A percentile compares a stretch with the other conserved stretches of the same genome.
Evolutionary conservation across 495 filamentous ascomycete genomes (phyloP).

Genomic region (Aspergillus ostianus): DNA sequence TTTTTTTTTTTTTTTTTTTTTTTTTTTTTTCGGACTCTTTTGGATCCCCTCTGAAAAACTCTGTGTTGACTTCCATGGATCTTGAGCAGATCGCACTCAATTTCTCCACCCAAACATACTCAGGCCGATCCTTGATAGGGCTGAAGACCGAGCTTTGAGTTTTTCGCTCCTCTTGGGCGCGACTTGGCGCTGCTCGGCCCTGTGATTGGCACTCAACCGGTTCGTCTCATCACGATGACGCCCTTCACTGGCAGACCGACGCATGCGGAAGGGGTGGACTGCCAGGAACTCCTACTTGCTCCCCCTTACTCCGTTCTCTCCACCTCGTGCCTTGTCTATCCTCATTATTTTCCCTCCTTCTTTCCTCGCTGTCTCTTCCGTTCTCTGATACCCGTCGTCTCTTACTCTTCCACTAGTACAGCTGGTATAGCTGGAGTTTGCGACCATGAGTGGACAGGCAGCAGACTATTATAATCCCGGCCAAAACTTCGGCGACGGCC

Average conservation of each 20-base stretch:
- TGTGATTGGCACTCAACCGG: too few species aligned
- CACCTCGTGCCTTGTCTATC: not conserved
- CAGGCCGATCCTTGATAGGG: not conserved
- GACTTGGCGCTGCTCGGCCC: not conserved
- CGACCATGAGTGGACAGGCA: slow-evolving; percentile 45
- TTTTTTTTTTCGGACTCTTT: slow-evolving; percentile 1
- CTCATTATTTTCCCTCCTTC: not conserved
- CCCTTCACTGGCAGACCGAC: not conserved
- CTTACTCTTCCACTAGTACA: not conserved
- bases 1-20: too few species aligned
- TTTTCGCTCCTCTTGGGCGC: not conserved
- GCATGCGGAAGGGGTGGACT: too few species aligned
- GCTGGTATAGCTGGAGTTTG: slow-evolving; percentile 5
- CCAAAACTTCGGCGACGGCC: slow-evolving; percentile 27
- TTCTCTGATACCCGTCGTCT: not conserved
- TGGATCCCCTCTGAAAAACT: not conserved
- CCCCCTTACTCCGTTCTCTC: not conserved
- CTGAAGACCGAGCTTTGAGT: not conserved
- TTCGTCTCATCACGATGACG: not conserved
- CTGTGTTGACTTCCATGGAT: too few species aligned
- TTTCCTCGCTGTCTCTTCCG: not conserved
- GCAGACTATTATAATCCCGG: slow-evolving; percentile 39
- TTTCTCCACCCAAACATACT: too few species aligned
- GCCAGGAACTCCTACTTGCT: not conserved
- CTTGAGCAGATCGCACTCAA: not conserved